Conservation (phyloP, 1,139 yeast species). For the Scheffersomyces lignicola region DNA sequence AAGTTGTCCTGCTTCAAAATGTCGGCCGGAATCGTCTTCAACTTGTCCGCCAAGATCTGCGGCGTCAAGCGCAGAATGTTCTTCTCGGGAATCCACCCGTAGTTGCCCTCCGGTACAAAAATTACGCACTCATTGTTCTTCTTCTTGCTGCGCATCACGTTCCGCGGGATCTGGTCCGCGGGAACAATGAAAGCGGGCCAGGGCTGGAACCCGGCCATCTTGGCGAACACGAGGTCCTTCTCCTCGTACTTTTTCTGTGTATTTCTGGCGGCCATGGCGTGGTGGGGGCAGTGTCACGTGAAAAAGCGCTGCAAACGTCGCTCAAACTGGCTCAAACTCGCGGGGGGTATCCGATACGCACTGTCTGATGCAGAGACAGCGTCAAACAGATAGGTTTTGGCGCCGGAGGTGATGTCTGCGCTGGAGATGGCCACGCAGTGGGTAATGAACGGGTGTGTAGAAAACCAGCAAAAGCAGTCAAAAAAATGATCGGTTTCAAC, state of each 20-base stretch:
- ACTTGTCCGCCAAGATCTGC: conserved; percentile 26
- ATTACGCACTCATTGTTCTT: conserved; percentile 45
- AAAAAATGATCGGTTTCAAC: no score
- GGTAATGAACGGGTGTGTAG: no score
- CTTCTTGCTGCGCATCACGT: conserved; percentile 39
- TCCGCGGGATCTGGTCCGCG: conserved; percentile 34
- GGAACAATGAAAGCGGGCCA: conserved; percentile 55
- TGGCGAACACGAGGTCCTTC: conserved; percentile 43
- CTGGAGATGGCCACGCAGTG: no score
- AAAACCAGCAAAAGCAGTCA: no score
- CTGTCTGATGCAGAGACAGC: no score
- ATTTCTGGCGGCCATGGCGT: conserved; percentile 3
- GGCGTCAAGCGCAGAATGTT: conserved; percentile 32
- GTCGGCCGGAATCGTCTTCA: conserved; percentile 29
- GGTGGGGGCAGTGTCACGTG: no score
- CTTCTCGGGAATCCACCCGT: conserved; percentile 47
- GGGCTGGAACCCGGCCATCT: conserved; percentile 50
- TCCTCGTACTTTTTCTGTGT: conserved; percentile 22
- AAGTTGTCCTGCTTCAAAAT: conserved; percentile 17
- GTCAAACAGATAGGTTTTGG: no score
- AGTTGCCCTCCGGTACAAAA: conserved; percentile 51
- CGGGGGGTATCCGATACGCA: no score
- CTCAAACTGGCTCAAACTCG: no score
- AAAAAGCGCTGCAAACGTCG: no score
- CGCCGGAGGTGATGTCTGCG: no score